Conservation (phyloP, 768 basidiomycete species). For the Dentipellis sp. region DNA sequence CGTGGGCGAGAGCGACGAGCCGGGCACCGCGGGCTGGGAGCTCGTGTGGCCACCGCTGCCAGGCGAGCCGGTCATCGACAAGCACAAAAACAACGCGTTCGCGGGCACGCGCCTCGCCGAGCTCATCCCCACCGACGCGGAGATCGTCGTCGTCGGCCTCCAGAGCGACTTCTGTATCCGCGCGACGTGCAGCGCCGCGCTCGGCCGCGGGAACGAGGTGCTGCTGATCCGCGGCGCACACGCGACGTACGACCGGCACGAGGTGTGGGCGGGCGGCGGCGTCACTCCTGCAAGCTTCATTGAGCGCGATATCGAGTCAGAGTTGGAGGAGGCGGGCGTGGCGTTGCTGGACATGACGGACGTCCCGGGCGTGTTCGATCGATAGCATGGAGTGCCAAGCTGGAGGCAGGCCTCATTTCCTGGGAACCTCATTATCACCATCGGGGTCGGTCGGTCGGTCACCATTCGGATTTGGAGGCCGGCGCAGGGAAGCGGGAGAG, state of each 20-base stretch:
- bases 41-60: conserved; percentile 44
- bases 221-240: conserved; percentile 56
- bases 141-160: conserved; percentile 58
- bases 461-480: too few relatives aligned
- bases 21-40: conserved; percentile 46
- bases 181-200: conserved; percentile 50
- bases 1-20: conserved; percentile 50
- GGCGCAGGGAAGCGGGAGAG: too few relatives aligned
- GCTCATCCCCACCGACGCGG: conserved; percentile 41
- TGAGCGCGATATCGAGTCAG: conserved; percentile 51
- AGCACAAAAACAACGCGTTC: conserved; percentile 42
- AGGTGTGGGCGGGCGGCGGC: conserved; percentile 49
- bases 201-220: conserved; percentile 57
- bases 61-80: conserved; percentile 51
- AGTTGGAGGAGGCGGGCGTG: conserved; percentile 64
- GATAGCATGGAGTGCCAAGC: conserved; percentile 21
- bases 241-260: conserved; percentile 58
- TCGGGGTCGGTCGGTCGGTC: too few relatives aligned
- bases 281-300: conserved; percentile 42
- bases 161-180: conserved; percentile 54
- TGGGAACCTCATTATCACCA: too few relatives aligned
- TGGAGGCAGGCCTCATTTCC: too few relatives aligned
- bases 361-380: conserved; percentile 47
- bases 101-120: conserved; percentile 44
- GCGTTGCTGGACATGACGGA: conserved; percentile 59